Percentiles rank a stretch among this genome's conserved stretches.
Evolutionary conservation across 192 early-diverging fungal species (phyloP).

Genomic region (Podila epigama): DNA sequence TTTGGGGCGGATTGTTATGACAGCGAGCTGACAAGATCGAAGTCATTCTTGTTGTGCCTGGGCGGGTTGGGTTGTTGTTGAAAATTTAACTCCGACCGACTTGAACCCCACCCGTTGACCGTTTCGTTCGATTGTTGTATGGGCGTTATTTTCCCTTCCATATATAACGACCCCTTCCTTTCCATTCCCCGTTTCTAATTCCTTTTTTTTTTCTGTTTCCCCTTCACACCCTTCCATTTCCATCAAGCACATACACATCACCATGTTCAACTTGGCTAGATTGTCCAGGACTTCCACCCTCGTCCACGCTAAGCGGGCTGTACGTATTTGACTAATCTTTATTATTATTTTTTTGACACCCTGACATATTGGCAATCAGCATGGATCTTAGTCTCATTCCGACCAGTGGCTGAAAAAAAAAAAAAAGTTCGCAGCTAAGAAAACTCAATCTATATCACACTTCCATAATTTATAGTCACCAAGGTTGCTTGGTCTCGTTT

Average conservation of each 20-base stretch:
- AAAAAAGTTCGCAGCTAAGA: too few species aligned
- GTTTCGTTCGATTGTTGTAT: too few species aligned
- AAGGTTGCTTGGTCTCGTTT: slow-evolving; percentile 88
- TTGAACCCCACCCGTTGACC: too few species aligned
- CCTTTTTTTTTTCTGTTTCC: slow-evolving; percentile 3
- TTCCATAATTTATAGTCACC: slow-evolving; percentile 22
- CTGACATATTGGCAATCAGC: background rate
- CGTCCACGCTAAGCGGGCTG: background rate
- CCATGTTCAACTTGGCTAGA: slow-evolving; percentile 2
- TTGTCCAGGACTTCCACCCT: background rate
- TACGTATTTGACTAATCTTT: background rate
- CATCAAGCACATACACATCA: background rate
- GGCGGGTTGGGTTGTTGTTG: background rate
- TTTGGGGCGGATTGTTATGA: slow-evolving; percentile 1
- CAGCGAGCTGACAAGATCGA: too few species aligned
- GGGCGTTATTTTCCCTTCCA: background rate
- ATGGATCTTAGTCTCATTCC: background rate
- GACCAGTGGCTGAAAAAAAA: background rate
- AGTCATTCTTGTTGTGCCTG: background rate
- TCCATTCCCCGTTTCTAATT: background rate
- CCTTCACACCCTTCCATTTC: background rate
- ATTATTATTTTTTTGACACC: background rate
- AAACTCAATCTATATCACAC: too few species aligned
- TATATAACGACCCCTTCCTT: too few species aligned
- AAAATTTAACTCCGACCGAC: background rate